These are phyloP conservation scores for Sugiyamaella americana DNA, from an alignment of 805 yeast genomes.

Conservation along the genomic window DNA sequence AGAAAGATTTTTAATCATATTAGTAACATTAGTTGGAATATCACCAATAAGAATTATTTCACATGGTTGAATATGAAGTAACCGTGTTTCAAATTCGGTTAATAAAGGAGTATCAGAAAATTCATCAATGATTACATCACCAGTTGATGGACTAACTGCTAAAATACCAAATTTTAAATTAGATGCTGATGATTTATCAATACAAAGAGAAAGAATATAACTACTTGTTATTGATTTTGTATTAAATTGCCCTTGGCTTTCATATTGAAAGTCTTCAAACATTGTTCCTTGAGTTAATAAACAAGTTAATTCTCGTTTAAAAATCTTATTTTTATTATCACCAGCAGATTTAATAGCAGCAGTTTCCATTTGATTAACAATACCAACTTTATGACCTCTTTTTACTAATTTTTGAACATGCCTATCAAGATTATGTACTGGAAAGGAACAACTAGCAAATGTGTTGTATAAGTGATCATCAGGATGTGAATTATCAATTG, in stretches of 20 bases:
- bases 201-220: constrained; percentile 24
- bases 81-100: constrained; percentile 66
- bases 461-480: constrained; percentile 46
- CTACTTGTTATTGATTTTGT: constrained; percentile 14
- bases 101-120: constrained; percentile 56
- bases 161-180: constrained; percentile 40
- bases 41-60: constrained; percentile 55
- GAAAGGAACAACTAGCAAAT: constrained; percentile 82
- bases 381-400: constrained; percentile 74
- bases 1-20: constrained; percentile 15
- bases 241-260: constrained; percentile 7
- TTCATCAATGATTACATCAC: constrained; percentile 66
- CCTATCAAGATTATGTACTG: constrained; percentile 65
- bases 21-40: constrained; percentile 33
- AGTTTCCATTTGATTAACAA: constrained; percentile 80
- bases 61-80: constrained; percentile 67
- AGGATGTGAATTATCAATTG: constrained; percentile 42
- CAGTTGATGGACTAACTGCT: constrained; percentile 66
- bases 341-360: constrained; percentile 60
- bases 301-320: constrained; percentile 61
- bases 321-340: constrained; percentile 44
- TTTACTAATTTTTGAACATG: constrained; percentile 69
- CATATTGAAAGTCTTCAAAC: constrained; percentile 49
- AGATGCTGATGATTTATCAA: not conserved
- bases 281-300: constrained; percentile 82